phyloP scores from a whole-genome alignment of 768 basidiomycete genomes.

The Termitomyces sp. region DNA sequence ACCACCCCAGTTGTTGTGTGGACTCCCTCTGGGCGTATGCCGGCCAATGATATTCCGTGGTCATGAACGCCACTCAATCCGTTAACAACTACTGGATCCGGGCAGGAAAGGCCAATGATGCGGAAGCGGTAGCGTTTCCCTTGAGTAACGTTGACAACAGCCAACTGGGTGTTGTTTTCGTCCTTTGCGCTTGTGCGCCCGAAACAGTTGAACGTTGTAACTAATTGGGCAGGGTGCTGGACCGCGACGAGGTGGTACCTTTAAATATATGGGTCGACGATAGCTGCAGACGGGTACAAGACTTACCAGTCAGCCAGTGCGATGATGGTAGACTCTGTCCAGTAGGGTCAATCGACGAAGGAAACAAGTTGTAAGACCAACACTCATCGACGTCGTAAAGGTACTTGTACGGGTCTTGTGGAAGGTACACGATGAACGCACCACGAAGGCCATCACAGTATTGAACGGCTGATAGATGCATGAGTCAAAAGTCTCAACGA shows the following conservation, averaged over 20 bases:
- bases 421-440: conserved; percentile 32
- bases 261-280: neutral
- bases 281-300: no score
- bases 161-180: conserved; percentile 15
- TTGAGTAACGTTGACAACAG: conserved; percentile 27
- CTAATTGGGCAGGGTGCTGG: conserved; percentile 1
- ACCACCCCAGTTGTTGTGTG: conserved; percentile 33
- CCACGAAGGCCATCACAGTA: conserved; percentile 23
- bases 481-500: neutral
- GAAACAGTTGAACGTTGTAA: conserved; percentile 29
- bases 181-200: conserved; percentile 25
- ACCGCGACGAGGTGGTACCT: neutral
- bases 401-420: conserved; percentile 18
- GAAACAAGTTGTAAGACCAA: neutral
- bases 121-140: conserved; percentile 32
- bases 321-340: conserved; percentile 7
- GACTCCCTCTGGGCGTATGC: conserved; percentile 23
- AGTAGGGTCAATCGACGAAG: no score
- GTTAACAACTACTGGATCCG: conserved; percentile 38
- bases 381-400: conserved; percentile 24
- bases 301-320: conserved; percentile 7
- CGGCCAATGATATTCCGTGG: conserved; percentile 23
- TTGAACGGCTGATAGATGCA: conserved; percentile 17
- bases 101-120: conserved; percentile 28
- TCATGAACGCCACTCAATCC: conserved; percentile 39